Conservation (phyloP, 352 stramenopile genomes). For the Globisporangium alternatum region DNA sequence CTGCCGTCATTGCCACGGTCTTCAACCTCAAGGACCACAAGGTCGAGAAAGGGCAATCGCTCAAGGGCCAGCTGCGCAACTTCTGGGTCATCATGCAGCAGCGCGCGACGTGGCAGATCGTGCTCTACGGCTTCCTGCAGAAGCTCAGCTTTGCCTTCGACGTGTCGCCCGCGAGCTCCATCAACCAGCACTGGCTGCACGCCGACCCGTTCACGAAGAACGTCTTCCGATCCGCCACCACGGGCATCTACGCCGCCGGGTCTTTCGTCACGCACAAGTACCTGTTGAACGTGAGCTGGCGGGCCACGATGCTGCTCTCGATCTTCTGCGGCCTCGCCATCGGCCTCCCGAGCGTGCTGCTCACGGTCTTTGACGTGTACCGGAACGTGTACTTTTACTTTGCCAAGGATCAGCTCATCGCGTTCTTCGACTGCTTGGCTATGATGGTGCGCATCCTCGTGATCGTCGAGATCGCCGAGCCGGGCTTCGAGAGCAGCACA, state of each 20-base stretch:
- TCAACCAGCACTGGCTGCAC: constrained; percentile 56
- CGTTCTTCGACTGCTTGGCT: constrained; percentile 59
- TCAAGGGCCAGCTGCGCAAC: constrained; percentile 32
- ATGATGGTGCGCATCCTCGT: constrained; percentile 81
- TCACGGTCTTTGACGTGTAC: constrained; percentile 59
- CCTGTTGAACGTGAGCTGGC: constrained; percentile 63
- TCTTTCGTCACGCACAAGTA: constrained; percentile 54
- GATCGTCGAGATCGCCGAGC: constrained; percentile 74
- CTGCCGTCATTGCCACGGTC: constrained; percentile 32
- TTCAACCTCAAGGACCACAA: constrained; percentile 44
- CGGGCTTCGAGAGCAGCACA: constrained; percentile 71
- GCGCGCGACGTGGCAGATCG: constrained; percentile 71
- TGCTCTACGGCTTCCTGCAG: constrained; percentile 64
- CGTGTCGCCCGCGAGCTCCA: constrained; percentile 45
- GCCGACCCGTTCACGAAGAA: constrained; percentile 64
- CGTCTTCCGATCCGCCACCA: constrained; percentile 54
- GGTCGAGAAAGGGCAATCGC: constrained; percentile 17
- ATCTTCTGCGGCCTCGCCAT: constrained; percentile 40
- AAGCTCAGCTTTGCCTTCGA: constrained; percentile 64
- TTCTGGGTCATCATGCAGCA: constrained; percentile 63
- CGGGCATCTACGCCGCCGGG: constrained; percentile 46
- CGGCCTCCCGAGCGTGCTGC: constrained; percentile 32
- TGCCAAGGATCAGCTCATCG: constrained; percentile 39
- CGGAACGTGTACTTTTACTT: constrained; percentile 69
- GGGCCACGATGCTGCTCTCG: constrained; percentile 43